phyloP scores from a whole-genome alignment of 2,329 filamentous ascomycete species.

The Trichoderma afroharzianum region DNA sequence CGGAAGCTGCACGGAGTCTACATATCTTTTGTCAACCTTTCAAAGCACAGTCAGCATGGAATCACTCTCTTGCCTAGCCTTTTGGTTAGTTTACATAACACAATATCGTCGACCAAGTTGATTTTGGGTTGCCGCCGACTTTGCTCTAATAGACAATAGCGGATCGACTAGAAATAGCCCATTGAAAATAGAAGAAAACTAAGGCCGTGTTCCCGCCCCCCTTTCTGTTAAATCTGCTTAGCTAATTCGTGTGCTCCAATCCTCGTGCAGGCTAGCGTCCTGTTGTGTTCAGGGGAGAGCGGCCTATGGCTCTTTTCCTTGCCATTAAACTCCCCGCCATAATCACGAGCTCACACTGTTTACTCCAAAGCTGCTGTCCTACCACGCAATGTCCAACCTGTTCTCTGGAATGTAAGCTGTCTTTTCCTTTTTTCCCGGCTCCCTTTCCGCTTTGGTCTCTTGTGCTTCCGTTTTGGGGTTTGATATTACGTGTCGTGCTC shows the following conservation, averaged over 20 bases:
- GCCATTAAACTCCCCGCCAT: slow-evolving; percentile 11
- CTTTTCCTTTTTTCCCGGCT: not conserved
- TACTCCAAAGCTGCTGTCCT: slow-evolving; percentile 7
- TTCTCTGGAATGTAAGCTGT: slow-evolving; percentile 59
- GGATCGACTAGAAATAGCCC: not conserved
- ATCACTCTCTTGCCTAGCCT: not conserved
- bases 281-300: slow-evolving; percentile 3
- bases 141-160: not conserved
- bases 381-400: slow-evolving; percentile 51
- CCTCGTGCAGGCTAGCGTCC: not conserved
- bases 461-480: not conserved
- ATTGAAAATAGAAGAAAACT: not conserved
- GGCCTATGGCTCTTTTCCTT: slow-evolving; percentile 7
- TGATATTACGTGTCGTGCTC: not conserved
- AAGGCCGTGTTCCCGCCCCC: not conserved
- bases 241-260: not conserved
- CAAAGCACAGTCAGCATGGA: not conserved
- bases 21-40: not conserved
- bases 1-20: not conserved
- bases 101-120: not conserved
- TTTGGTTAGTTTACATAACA: not conserved
- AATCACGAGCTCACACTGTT: slow-evolving; percentile 14
- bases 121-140: not conserved
- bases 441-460: not conserved
- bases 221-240: not conserved